phyloP scores from a whole-genome alignment of 2,329 filamentous ascomycete species.

The Rhinocladiella mackenziei region DNA sequence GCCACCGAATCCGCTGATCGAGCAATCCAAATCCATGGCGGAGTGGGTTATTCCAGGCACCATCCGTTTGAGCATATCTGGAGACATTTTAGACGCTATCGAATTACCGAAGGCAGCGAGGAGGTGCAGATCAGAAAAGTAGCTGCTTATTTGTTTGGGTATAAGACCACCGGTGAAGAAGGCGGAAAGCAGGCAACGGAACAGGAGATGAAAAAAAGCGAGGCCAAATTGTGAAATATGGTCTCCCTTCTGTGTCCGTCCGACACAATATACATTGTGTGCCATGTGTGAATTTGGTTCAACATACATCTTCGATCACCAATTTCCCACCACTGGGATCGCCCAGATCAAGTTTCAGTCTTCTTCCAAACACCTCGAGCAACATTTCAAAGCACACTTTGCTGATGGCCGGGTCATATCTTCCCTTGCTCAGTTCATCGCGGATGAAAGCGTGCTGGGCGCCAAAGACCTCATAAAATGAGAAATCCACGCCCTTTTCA shows the following conservation, averaged over 20 bases:
- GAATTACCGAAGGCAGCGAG: conserved; percentile 62
- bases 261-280: not conserved
- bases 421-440: conserved; percentile 87
- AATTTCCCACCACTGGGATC: conserved; percentile 57
- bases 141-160: conserved; percentile 57
- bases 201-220: conserved; percentile 10
- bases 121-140: conserved; percentile 66
- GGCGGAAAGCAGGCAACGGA: too few species aligned
- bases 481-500: conserved; percentile 68
- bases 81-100: conserved; percentile 59
- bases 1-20: conserved; percentile 59
- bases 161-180: conserved; percentile 38
- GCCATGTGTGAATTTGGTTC: too few species aligned
- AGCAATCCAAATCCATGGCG: conserved; percentile 60
- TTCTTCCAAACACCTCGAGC: conserved; percentile 76
- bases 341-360: conserved; percentile 74
- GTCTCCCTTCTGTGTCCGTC: not conserved
- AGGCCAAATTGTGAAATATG: conserved; percentile 18
- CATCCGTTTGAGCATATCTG: conserved; percentile 63
- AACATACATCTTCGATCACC: conserved; percentile 71
- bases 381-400: conserved; percentile 90
- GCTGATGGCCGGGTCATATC: conserved; percentile 81
- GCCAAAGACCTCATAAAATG: conserved; percentile 87
- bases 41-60: conserved; percentile 56
- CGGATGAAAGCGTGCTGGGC: conserved; percentile 93